Evolutionary conservation across 2,329 filamentous ascomycete genomes (phyloP).

Genomic region (Fusarium sp.): DNA sequence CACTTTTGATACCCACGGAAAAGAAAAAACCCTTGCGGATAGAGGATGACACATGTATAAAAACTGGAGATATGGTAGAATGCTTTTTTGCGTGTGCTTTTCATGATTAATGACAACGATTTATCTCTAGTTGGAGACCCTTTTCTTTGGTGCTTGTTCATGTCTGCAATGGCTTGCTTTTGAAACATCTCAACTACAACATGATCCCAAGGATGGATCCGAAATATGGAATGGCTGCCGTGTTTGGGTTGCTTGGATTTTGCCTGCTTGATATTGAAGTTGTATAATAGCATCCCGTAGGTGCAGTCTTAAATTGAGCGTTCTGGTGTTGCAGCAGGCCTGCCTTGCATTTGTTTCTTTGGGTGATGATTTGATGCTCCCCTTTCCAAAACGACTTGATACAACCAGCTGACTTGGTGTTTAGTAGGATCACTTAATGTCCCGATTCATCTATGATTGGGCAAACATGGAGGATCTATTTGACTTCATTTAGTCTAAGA

Average conservation of each 20-base stretch:
- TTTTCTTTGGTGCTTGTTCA: slow-evolving; percentile 15
- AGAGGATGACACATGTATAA: slow-evolving; percentile 44
- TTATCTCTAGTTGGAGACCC: slow-evolving; percentile 11
- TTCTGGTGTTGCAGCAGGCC: not conserved
- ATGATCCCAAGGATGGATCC: not conserved
- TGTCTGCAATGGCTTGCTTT: slow-evolving; percentile 6
- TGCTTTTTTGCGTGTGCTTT: slow-evolving; percentile 36
- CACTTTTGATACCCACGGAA: slow-evolving; percentile 49
- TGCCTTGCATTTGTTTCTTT: not conserved
- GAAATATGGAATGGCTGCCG: slow-evolving; percentile 8
- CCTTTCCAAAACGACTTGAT: not conserved
- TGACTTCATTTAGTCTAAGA: no score
- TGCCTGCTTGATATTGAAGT: slow-evolving; percentile 10
- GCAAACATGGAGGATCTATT: no score
- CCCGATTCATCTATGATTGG: no score
- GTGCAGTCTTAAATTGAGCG: slow-evolving; percentile 7
- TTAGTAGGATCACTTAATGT: not conserved
- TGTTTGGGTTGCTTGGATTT: slow-evolving; percentile 16
- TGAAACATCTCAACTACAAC: not conserved
- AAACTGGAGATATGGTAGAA: slow-evolving; percentile 43
- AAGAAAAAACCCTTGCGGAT: slow-evolving; percentile 27
- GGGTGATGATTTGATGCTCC: not conserved
- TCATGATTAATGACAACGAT: slow-evolving; percentile 48
- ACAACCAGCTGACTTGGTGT: not conserved
- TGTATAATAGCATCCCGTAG: slow-evolving; percentile 23